Base-by-base conservation (phyloP, 192 early-diverging fungal genomes). In the Spinellus fusiger region DNA sequence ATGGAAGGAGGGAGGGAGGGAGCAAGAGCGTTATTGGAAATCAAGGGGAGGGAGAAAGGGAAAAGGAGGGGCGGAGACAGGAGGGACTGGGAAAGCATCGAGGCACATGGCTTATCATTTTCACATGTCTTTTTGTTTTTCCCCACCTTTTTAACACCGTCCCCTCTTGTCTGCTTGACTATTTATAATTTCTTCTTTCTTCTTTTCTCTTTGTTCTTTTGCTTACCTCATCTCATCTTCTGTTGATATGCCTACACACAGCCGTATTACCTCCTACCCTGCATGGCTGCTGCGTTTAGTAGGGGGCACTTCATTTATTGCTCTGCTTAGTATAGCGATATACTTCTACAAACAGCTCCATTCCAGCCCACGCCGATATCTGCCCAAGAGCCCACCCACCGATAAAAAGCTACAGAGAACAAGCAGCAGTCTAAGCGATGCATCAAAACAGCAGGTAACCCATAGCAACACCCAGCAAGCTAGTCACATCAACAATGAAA, bases 281-380 rank as follows among this genome's bases (percentile, higher is more conserved):
- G 9, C 44, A 16, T 71, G 69, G 69, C 13, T 71, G 15, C 23
- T 71, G 29, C 62, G 59, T n/a, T 13, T 71, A n/a, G 37, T 62
- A 22, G 69, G 69, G n/a, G 54, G 37, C 20, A 55, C 69, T 22
- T 71, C 69, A 15, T 47, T 71, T 13, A 29, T 54, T 27, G 63
- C 59, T 13, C 9, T 71, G 15, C 31, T 71, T 16, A 31, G 54
- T 26, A 27, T 71, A 7, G 51, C 29, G n/a, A 28, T 60, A 18
- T 66, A 58, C 27, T 66, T 56, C 56, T 66, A 44, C 44, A 58
- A 52, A 35, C 56, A 35, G 9, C 49, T 46, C 20, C 37, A 49
- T 53, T 23, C 62, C 27, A 12, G 48, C 28, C 26, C 44, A 59
- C 46, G 57, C n/a, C 57, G 27, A 49, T 18, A 40, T 20, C 37